Conservation (phyloP, 2,329 filamentous ascomycete genomes). For the Cercospora zeae-maydis region DNA sequence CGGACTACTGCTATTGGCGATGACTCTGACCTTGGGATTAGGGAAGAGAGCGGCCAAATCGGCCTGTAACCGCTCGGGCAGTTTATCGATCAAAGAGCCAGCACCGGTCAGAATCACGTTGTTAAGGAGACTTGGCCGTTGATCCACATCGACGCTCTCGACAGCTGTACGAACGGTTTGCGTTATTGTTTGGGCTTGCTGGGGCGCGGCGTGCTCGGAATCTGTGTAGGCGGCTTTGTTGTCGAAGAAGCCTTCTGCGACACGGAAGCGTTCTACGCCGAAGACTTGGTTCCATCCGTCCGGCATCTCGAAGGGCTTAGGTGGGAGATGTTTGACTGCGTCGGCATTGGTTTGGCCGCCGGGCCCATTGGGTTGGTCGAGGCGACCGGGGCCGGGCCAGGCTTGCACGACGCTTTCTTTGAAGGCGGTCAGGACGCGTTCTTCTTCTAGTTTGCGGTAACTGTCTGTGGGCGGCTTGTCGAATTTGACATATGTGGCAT, state of each 20-base stretch:
- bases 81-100: conserved; percentile 80
- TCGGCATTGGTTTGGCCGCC: conserved; percentile 66
- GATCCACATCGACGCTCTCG: conserved; percentile 79
- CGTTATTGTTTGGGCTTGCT: conserved; percentile 70
- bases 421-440: conserved; percentile 89
- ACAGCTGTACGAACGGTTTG: conserved; percentile 76
- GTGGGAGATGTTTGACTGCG: conserved; percentile 65
- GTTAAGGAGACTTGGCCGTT: conserved; percentile 74
- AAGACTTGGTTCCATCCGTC: conserved; percentile 97
- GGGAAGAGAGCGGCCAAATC: conserved; percentile 82
- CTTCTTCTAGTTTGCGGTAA: conserved; percentile 82
- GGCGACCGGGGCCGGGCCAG: conserved; percentile 76
- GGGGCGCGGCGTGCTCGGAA: conserved; percentile 52
- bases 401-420: conserved; percentile 96
- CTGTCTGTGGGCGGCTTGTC: conserved; percentile 59
- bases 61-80: conserved; percentile 83
- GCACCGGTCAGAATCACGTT: conserved; percentile 94
- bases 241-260: conserved; percentile 88
- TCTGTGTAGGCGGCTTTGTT: conserved; percentile 65
- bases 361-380: conserved; percentile 47
- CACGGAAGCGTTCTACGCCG: conserved; percentile 78
- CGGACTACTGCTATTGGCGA: conserved; percentile 78
- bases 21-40: conserved; percentile 79
- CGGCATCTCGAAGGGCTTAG: conserved; percentile 92
- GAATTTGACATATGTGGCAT: conserved; percentile 72